These are phyloP conservation scores for Aureobasidium lini DNA, from an alignment of 2,329 filamentous ascomycete species.

Conservation along the genomic window DNA sequence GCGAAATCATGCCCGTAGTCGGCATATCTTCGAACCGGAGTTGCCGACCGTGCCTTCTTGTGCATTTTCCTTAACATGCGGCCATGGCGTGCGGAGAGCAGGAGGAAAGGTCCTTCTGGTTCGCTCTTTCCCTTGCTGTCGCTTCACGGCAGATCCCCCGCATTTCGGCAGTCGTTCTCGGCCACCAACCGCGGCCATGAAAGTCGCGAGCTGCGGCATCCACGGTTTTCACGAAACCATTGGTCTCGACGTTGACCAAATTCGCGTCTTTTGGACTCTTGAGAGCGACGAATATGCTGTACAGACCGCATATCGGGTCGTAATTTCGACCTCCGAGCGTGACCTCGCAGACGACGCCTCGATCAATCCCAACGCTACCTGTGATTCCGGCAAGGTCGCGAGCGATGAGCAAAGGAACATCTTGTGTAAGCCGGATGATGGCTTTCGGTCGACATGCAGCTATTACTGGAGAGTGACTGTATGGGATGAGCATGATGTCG, in stretches of 20 bases:
- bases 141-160: background rate
- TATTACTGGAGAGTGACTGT: slow-evolving; percentile 33
- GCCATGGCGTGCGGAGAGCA: background rate
- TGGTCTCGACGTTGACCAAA: slow-evolving; percentile 33
- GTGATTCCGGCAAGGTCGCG: slow-evolving; percentile 21
- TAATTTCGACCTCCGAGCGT: slow-evolving; percentile 13
- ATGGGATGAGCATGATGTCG: slow-evolving; percentile 29
- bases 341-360: background rate
- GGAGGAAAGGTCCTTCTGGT: background rate
- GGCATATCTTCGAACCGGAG: background rate
- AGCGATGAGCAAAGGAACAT: slow-evolving; percentile 25
- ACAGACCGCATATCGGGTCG: slow-evolving; percentile 28
- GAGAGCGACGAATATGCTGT: slow-evolving; percentile 25
- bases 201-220: slow-evolving; percentile 30
- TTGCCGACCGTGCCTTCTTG: background rate
- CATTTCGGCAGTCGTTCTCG: background rate
- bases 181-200: background rate
- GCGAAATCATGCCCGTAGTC: background rate
- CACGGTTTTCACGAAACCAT: slow-evolving; percentile 34
- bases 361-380: background rate
- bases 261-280: slow-evolving; percentile 32
- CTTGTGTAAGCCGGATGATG: slow-evolving; percentile 24
- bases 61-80: background rate
- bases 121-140: background rate
- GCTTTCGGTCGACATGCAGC: slow-evolving; percentile 31